phyloP scores from a whole-genome alignment of 768 basidiomycete genomes.

The Lactarius deliciosus region DNA sequence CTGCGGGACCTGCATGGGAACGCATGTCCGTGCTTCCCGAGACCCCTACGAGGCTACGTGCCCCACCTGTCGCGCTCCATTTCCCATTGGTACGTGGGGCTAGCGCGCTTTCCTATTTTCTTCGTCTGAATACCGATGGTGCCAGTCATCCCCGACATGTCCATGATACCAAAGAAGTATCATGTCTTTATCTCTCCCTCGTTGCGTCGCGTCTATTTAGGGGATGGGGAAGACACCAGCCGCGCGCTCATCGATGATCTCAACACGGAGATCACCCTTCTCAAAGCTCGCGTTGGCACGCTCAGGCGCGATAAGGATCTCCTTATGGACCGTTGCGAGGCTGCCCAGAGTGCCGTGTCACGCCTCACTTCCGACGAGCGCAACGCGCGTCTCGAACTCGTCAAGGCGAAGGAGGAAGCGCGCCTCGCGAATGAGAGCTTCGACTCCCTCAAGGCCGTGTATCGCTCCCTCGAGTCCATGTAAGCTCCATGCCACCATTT shows the following conservation, averaged over 20 bases:
- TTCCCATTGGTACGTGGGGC: conserved; percentile 17
- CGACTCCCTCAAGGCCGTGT: neutral
- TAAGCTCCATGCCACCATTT: neutral
- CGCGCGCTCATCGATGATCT: conserved; percentile 4
- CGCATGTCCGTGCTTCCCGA: conserved; percentile 5
- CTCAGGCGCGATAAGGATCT: conserved; percentile 24
- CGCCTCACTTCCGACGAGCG: conserved; percentile 18
- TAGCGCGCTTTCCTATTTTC: neutral
- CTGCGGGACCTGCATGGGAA: conserved; percentile 15
- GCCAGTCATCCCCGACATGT: conserved; percentile 18
- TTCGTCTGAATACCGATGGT: neutral
- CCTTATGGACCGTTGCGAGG: conserved; percentile 18
- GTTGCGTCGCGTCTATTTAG: conserved; percentile 24
- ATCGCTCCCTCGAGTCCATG: neutral
- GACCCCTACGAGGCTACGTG: conserved; percentile 17
- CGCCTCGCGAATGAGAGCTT: neutral
- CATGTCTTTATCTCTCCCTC: conserved; percentile 18
- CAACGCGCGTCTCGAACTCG: conserved; percentile 13
- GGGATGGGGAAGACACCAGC: neutral
- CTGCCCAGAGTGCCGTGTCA: neutral
- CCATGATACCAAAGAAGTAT: conserved; percentile 21
- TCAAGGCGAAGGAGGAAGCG: conserved; percentile 1
- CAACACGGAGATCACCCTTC: conserved; percentile 6
- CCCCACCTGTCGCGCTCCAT: conserved; percentile 23
- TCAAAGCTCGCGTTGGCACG: conserved; percentile 4